Conservation (phyloP, 768 basidiomycete species). For the Phaeotremella fagi region DNA sequence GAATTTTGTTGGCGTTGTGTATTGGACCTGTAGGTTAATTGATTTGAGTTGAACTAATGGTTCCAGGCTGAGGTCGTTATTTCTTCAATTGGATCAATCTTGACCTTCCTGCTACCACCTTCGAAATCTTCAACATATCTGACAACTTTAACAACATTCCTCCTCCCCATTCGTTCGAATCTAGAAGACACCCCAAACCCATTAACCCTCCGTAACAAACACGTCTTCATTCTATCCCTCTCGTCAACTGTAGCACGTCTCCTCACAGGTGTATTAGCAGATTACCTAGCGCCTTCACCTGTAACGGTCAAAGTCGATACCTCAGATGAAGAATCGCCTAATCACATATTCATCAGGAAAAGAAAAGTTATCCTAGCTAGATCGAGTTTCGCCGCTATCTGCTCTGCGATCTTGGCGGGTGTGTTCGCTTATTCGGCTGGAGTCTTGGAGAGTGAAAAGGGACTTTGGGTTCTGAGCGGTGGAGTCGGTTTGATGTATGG, state of each 20-base stretch:
- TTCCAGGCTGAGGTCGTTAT: slow-evolving; percentile 42
- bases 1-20: slow-evolving; percentile 40
- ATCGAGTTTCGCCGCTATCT: slow-evolving; percentile 36
- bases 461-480: slow-evolving; percentile 41
- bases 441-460: slow-evolving; percentile 25
- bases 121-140: neutral
- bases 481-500: slow-evolving; percentile 45
- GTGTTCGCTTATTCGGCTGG: slow-evolving; percentile 37
- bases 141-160: neutral
- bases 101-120: slow-evolving; percentile 41
- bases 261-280: slow-evolving; percentile 37
- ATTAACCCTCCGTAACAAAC: slow-evolving; percentile 42
- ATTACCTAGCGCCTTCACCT: slow-evolving; percentile 38
- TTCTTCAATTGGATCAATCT: slow-evolving; percentile 46
- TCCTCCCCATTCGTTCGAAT: slow-evolving; percentile 1
- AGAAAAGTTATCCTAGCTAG: slow-evolving; percentile 21
- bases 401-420: slow-evolving; percentile 26
- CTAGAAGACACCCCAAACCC: slow-evolving; percentile 7
- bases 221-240: slow-evolving; percentile 42
- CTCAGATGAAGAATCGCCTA: slow-evolving; percentile 5
- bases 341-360: slow-evolving; percentile 29
- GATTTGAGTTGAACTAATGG: neutral
- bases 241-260: slow-evolving; percentile 43
- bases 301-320: slow-evolving; percentile 4
- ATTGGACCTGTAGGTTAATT: slow-evolving; percentile 43